phyloP scores from a whole-genome alignment of 139 green algal genomes.

The Tetradesmus lagerheimii region DNA sequence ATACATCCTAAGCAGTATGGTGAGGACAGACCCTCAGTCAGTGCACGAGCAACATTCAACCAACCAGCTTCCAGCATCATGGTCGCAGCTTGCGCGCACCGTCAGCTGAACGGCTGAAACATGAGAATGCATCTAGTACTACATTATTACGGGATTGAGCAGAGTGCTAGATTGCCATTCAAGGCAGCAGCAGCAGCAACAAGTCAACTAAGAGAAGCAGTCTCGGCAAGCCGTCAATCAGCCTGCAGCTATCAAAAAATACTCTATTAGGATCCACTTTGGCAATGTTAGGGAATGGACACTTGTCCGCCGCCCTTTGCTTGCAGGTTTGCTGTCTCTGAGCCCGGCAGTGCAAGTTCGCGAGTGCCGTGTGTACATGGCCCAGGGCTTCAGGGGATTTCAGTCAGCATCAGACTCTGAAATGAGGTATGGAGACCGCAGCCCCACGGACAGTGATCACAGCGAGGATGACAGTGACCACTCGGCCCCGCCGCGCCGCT shows the following conservation, averaged over 20 bases:
- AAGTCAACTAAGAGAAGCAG: background rate
- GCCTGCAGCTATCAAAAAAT: background rate
- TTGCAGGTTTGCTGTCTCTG: background rate
- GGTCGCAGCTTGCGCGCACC: background rate
- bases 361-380: background rate
- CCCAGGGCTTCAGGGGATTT: background rate
- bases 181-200: background rate
- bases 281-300: too few species aligned
- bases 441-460: background rate
- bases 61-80: background rate
- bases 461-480: constrained; percentile 40
- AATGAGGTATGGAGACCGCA: background rate
- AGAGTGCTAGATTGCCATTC: background rate
- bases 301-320: background rate
- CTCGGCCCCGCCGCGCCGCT: constrained; percentile 26
- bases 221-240: background rate
- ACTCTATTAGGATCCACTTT: too few species aligned
- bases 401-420: background rate
- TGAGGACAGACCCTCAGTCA: background rate
- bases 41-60: background rate
- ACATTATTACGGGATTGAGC: background rate
- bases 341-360: background rate
- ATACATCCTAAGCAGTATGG: background rate
- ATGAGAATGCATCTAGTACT: background rate
- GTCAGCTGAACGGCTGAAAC: background rate